These are phyloP conservation scores for Pyrenophora teres DNA, from an alignment of 2,329 filamentous ascomycete species.

Conservation along the genomic window DNA sequence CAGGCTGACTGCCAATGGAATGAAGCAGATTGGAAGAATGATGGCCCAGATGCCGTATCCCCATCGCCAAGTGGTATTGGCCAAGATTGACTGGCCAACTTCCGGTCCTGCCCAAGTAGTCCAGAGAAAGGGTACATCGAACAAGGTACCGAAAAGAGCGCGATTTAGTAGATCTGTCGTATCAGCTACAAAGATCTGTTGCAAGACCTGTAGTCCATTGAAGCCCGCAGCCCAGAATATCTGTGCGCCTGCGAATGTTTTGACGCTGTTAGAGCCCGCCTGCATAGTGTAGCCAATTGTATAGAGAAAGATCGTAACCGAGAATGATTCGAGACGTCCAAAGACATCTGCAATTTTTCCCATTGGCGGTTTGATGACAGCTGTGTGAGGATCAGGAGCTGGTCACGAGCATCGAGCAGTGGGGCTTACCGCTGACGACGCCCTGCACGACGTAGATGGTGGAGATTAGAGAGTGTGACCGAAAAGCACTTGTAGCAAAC, in stretches of 20 bases:
- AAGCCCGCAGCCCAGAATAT: conserved; percentile 67
- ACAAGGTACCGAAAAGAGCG: conserved; percentile 63
- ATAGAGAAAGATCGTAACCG: conserved; percentile 59
- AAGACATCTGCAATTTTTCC: conserved; percentile 67
- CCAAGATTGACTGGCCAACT: conserved; percentile 56
- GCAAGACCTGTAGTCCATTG: conserved; percentile 64
- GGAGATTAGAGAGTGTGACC: conserved; percentile 66
- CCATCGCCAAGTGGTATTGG: conserved; percentile 62
- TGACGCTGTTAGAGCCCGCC: conserved; percentile 60
- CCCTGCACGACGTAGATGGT: conserved; percentile 68
- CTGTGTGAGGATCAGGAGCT: conserved; percentile 23
- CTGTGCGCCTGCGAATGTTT: conserved; percentile 58
- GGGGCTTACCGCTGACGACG: conserved; percentile 56
- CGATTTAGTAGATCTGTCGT: conserved; percentile 62
- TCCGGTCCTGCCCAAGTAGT: conserved; percentile 65
- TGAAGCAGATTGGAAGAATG: conserved; percentile 61
- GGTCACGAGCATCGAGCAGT: not conserved
- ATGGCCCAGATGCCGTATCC: conserved; percentile 67
- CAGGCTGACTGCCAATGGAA: conserved; percentile 60
- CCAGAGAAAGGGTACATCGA: conserved; percentile 63
- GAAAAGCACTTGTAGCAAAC: conserved; percentile 70
- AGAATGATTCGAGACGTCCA: conserved; percentile 64
- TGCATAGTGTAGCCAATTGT: conserved; percentile 63
- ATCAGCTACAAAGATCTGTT: conserved; percentile 69
- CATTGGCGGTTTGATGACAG: conserved; percentile 65